Evolutionary conservation across 2,329 filamentous ascomycete species (phyloP).

Genomic region (Trichoderma endophyticum): DNA sequence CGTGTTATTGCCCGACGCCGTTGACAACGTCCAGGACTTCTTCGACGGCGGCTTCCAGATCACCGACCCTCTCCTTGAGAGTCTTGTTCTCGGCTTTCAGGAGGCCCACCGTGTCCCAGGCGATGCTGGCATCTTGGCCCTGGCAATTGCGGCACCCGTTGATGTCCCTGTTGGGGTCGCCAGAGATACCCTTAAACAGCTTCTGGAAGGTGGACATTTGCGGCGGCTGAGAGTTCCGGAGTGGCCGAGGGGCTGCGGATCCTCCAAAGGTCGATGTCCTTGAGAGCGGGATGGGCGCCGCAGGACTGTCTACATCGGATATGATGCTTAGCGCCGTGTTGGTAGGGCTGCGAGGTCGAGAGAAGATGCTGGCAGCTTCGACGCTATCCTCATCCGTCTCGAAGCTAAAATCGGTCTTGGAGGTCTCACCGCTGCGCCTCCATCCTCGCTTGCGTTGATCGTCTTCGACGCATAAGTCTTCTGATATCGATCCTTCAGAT

Average conservation of each 20-base stretch:
- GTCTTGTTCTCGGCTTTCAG: constrained; percentile 60
- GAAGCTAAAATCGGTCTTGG: constrained; percentile 41
- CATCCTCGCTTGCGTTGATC: constrained; percentile 42
- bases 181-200: constrained; percentile 42
- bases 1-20: constrained; percentile 45
- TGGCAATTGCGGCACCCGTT: constrained; percentile 53
- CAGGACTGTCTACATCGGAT: constrained; percentile 30
- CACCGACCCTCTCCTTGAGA: constrained; percentile 56
- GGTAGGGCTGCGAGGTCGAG: constrained; percentile 57
- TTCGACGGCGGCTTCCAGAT: constrained; percentile 59
- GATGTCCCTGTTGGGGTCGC: constrained; percentile 31
- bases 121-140: constrained; percentile 56
- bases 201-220: constrained; percentile 40
- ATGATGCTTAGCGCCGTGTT: constrained; percentile 39
- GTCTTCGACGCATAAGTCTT: constrained; percentile 54
- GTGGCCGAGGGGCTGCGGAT: constrained; percentile 23
- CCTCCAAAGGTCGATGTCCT: constrained; percentile 27
- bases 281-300: constrained; percentile 20
- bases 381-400: constrained; percentile 53
- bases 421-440: constrained; percentile 43
- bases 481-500: constrained; percentile 45
- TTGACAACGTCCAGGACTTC: constrained; percentile 59
- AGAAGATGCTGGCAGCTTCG: constrained; percentile 58
- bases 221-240: constrained; percentile 36
- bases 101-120: constrained; percentile 63